Conservation (phyloP, 495 filamentous ascomycete species). For the Annulohypoxylon bovei region DNA sequence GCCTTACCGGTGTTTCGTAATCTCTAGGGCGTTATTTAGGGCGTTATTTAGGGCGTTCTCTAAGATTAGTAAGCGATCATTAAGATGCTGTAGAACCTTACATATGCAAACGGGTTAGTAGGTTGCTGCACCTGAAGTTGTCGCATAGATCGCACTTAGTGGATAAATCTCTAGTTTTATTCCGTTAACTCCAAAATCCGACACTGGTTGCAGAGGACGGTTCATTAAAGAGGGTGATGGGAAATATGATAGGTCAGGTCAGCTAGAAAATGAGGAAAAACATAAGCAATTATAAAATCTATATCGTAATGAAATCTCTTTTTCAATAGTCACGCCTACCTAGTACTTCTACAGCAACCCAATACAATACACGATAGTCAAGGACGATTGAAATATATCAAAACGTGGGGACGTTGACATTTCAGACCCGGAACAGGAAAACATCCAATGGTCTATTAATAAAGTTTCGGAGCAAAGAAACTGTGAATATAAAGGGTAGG, state of each 20-base stretch:
- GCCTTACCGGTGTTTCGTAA: not conserved
- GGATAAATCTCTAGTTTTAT: not conserved
- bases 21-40: not conserved
- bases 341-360: not conserved
- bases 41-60: not conserved
- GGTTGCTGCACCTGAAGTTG: too few relatives aligned
- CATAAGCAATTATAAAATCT: not conserved
- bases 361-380: too few relatives aligned
- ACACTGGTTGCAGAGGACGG: constrained; percentile 1
- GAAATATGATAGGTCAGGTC: not conserved
- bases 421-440: too few relatives aligned
- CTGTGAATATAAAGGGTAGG: too few relatives aligned
- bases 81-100: too few relatives aligned
- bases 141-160: not conserved
- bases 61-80: not conserved
- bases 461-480: too few relatives aligned
- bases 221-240: not conserved
- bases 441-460: too few relatives aligned
- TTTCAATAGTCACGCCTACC: not conserved
- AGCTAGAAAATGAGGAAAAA: not conserved
- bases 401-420: too few relatives aligned
- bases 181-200: constrained; percentile 41
- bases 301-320: not conserved
- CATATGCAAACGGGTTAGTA: too few relatives aligned
- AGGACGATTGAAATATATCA: too few relatives aligned